Conservation (phyloP, 2,329 filamentous ascomycete genomes). For the Neonectria neomacrospora region DNA sequence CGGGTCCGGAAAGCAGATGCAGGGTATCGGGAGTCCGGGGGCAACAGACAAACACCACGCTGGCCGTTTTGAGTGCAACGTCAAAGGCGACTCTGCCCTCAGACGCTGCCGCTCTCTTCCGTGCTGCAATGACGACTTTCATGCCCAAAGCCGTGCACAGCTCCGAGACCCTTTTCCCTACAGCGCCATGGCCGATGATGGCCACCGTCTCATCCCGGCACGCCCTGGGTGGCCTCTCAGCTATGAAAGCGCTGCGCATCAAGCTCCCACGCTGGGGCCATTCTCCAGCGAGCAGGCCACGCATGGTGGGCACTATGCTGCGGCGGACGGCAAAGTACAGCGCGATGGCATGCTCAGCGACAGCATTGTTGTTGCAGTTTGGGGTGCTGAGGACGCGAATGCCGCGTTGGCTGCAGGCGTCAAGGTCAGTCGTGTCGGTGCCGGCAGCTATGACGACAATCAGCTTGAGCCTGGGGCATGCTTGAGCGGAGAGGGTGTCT, state of each 20-base stretch:
- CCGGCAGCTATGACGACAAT: slow-evolving; percentile 7
- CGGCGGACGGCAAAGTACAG: slow-evolving; percentile 11
- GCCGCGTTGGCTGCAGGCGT: neutral
- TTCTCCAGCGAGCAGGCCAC: neutral
- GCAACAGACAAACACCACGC: neutral
- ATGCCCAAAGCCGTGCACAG: too few relatives aligned
- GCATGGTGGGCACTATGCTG: slow-evolving; percentile 1
- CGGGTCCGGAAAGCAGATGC: slow-evolving; percentile 1
- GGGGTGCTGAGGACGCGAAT: slow-evolving; percentile 8
- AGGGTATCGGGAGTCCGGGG: neutral
- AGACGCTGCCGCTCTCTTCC: neutral
- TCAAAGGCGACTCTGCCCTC: slow-evolving; percentile 7
- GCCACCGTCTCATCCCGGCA: too few relatives aligned
- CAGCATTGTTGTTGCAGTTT: slow-evolving; percentile 5
- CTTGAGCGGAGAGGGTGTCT: neutral
- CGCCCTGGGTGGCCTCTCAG: too few relatives aligned
- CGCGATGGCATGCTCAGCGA: slow-evolving; percentile 5
- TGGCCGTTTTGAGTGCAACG: neutral
- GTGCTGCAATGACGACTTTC: too few relatives aligned
- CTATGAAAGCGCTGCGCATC: too few relatives aligned
- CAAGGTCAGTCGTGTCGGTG: neutral
- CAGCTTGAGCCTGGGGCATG: slow-evolving; percentile 1
- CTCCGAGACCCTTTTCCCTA: too few relatives aligned
- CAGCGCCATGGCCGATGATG: too few relatives aligned
- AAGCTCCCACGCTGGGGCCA: neutral